Evolutionary conservation across 495 filamentous ascomycete species (phyloP).

Genomic region (Clohesyomyces aquaticus): DNA sequence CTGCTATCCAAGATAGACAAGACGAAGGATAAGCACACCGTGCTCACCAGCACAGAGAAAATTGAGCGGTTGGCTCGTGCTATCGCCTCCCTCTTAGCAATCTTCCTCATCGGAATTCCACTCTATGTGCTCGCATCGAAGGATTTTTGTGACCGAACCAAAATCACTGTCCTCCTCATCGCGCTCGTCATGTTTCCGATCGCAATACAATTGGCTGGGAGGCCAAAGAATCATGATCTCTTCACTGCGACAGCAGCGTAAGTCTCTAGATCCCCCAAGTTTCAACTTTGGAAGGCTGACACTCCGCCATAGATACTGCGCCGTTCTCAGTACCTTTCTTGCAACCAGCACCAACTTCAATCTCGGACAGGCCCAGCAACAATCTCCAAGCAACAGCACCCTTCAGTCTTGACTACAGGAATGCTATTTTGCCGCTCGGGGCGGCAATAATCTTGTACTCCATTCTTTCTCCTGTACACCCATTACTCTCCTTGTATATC

Average conservation of each 20-base stretch:
- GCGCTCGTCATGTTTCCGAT: neutral
- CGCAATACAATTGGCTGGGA: neutral
- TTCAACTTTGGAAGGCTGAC: neutral
- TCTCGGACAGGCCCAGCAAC: neutral
- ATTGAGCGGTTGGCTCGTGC: neutral
- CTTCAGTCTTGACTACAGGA: neutral
- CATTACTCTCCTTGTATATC: no score
- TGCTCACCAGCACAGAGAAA: slow-evolving; percentile 3
- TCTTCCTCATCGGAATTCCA: neutral
- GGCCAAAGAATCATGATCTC: slow-evolving; percentile 8
- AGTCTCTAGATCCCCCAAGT: neutral
- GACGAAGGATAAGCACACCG: neutral
- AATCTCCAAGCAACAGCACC: neutral
- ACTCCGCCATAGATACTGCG: slow-evolving; percentile 1
- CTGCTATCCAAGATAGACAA: neutral
- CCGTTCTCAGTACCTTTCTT: slow-evolving; percentile 9
- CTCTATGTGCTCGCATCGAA: neutral
- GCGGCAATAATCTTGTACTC: no score
- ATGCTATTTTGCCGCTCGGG: no score
- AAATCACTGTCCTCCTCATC: neutral
- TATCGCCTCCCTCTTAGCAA: neutral
- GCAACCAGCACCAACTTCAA: neutral
- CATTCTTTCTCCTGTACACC: no score
- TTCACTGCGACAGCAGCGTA: slow-evolving; percentile 5
- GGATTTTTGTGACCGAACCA: neutral